phyloP scores from a whole-genome alignment of 371 early-diverging fungal species.

The Saksenaea vasiformis region DNA sequence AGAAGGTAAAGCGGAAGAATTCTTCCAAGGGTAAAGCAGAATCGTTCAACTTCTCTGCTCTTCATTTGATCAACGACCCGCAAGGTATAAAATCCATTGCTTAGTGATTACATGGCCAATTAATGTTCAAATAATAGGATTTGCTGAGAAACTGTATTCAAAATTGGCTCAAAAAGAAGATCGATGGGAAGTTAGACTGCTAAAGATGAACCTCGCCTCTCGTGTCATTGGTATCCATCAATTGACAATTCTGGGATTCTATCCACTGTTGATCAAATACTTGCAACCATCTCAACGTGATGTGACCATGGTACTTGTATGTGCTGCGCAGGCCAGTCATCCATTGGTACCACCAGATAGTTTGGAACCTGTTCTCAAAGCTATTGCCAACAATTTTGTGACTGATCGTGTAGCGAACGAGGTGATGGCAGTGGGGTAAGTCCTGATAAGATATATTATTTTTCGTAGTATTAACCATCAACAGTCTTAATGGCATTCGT shows the following conservation, averaged over 20 bases:
- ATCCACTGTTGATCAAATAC: conserved; percentile 87
- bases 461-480: not conserved
- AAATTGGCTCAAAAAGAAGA: conserved; percentile 65
- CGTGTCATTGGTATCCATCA: conserved; percentile 95
- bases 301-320: conserved; percentile 90
- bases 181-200: conserved; percentile 86
- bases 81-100: conserved; percentile 59
- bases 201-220: conserved; percentile 90
- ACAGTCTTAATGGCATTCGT: conserved; percentile 85
- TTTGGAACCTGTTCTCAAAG: conserved; percentile 80
- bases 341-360: conserved; percentile 92
- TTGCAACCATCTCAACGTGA: conserved; percentile 93
- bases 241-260: conserved; percentile 84
- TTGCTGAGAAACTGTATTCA: conserved; percentile 90
- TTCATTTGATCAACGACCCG: conserved; percentile 93
- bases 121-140: conserved; percentile 42
- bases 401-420: conserved; percentile 88
- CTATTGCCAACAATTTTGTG: conserved; percentile 95
- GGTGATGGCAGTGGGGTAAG: conserved; percentile 88
- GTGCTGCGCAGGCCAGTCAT: conserved; percentile 89
- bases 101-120: not conserved
- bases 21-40: conserved; percentile 70
- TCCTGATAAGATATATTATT: not conserved
- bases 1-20: conserved; percentile 65
- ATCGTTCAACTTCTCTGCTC: conserved; percentile 87